Evolutionary conservation across 2,329 filamentous ascomycete genomes (phyloP).

Genomic region (Ophiognomonia clavigignenti-juglandacearum): DNA sequence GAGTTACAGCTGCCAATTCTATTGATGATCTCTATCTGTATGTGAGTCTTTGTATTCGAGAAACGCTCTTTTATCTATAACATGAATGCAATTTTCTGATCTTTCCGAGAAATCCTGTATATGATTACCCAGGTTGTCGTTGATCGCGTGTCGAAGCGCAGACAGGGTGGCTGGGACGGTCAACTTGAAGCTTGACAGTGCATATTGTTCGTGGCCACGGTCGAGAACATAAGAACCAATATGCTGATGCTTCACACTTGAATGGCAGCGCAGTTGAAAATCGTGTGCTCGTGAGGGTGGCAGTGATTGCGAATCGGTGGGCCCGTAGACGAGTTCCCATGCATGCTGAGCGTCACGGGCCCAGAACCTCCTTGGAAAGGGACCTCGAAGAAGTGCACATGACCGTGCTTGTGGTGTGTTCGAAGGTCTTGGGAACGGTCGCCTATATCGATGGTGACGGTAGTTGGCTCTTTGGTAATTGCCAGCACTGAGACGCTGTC

Average conservation of each 20-base stretch:
- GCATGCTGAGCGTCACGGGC: conserved; percentile 32
- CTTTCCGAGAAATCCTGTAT: too few species aligned
- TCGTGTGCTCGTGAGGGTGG: conserved; percentile 23
- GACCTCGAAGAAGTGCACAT: conserved; percentile 32
- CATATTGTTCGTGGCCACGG: too few species aligned
- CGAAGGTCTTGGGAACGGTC: conserved; percentile 25
- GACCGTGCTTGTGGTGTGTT: conserved; percentile 20
- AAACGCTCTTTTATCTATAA: too few species aligned
- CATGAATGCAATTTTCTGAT: too few species aligned
- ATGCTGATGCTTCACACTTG: conserved; percentile 21
- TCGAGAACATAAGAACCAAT: too few species aligned
- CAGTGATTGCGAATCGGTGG: conserved; percentile 30
- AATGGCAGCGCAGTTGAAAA: conserved; percentile 31
- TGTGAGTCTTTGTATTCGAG: too few species aligned
- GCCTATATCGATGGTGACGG: conserved; percentile 34
- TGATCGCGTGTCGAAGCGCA: too few species aligned
- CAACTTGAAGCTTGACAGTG: too few species aligned
- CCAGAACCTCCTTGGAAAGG: conserved; percentile 33
- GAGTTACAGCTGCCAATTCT: too few species aligned
- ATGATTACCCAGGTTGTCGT: too few species aligned
- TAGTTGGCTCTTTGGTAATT: conserved; percentile 26
- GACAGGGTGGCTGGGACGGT: too few species aligned
- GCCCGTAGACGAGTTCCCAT: conserved; percentile 31
- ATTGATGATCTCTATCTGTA: too few species aligned
- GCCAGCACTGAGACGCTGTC: conserved; percentile 41